Base-by-base conservation (phyloP, 129 eudicot genomes). In the Lactuca sativa region DNA sequence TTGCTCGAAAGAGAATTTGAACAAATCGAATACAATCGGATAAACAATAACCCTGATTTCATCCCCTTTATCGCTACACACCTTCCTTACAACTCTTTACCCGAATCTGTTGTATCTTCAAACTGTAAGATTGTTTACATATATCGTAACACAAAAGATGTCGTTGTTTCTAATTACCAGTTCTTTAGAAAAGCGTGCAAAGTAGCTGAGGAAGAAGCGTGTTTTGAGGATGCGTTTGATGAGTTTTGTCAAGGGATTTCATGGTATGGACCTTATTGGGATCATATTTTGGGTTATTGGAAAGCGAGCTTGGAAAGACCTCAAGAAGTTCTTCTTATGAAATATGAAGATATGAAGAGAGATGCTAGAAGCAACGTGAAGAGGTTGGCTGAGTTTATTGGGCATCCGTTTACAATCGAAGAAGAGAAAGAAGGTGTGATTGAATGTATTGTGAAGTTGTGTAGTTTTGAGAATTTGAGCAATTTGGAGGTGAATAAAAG, bases 61-160 rank as follows among this genome's bases (percentile, higher is more conserved):
- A 7, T 32, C 14, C 74, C 76, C 14, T 40, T 83, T 4, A 13
- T 83, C 9, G 74, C 78, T 7, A 66, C 84, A 0, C 88, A 83
- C 59, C 16, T 75, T 12, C 82, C 88, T 14, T 71, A 79, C 25
- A 8, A 51, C 7, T 66, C 65, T 0, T 65, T 83, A 30, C 84
- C 84, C 0, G 31, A 66, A 5, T 75, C 82, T 2, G 31, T 76
- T 2, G 6, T 44, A 1, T 33, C 51, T 54, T 74, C 79, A 44
- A 17, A 33, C 1, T 79, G 84, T 56, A 66, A 71, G 58, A 65
- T 83, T 43, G 72, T 83, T 40, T 77, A 83, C 64, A 63, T 83
- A 12, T 76, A 77, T 13, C 64, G 85, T 4, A 74, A 83, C 15
- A 72, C 72, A 5, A 75, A 70, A 69, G 88, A 83, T 63, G 78